Base-by-base conservation (phyloP, 1,284 basidiomycete species). In the Ceratobasidium sp. region DNA sequence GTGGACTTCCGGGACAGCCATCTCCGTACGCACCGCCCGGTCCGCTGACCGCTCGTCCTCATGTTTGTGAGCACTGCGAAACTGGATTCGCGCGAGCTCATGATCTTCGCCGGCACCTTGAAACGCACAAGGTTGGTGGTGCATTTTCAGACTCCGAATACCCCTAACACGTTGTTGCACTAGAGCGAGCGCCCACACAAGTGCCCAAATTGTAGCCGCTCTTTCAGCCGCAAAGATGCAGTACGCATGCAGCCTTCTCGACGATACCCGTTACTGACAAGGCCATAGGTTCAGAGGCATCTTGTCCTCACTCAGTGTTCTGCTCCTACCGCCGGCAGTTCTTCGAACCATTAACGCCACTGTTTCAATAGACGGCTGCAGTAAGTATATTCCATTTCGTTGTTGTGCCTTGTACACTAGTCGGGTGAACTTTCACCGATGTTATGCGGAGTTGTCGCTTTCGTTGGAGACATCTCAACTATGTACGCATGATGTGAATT, bases 151-250 rank as follows among this genome's bases (percentile, higher is more conserved):
- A n/a, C 19, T n/a, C 29, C 19, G 59, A 22, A 25, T 13, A n/a
- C 13, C 34, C 15, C 54, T 43, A 40, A 59, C 8, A n/a, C 32
- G n/a, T 34, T n/a, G 34, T 22, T 44, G 32, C 29, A 51, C 51
- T 17, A 76, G 73, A 57, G 52, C 29, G 73, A 66, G 19, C 73
- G 73, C 6, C 73, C 73, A 0, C 73, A 76, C 34, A 67, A 49
- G 32, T 76, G 73, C 40, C 73, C 73, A 7, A 46, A 76, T 43
- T 76, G 73, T 25, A 54, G 66, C 17, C 73, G 73, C 25, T 57
- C 73, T 32, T 76, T 76, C 29, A 76, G 73, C 19, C 64, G 73
- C 15, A 66, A 66, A 15, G 73, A 76, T 37, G 73, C 73, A 59
- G 73, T 76, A 59, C 8, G 73, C 44, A 5, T 13, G 19, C 40